Evolutionary conservation across 2,329 filamentous ascomycete species (phyloP).

Genomic region (Colletotrichum sp.): DNA sequence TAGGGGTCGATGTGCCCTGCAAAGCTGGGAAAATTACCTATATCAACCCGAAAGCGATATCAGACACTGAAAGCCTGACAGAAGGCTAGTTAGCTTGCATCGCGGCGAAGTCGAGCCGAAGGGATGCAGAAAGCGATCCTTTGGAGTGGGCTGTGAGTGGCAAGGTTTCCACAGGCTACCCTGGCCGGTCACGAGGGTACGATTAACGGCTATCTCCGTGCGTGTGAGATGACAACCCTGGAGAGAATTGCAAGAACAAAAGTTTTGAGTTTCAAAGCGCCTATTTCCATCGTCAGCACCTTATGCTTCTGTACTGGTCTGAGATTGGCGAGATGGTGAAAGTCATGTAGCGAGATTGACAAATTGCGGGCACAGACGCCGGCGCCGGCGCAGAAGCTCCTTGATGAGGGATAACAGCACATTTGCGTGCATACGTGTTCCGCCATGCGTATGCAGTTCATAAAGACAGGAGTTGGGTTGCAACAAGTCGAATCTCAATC

Average conservation of each 20-base stretch:
- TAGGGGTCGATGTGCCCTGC: background rate
- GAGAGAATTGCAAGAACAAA: background rate
- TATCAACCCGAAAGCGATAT: background rate
- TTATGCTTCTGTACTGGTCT: background rate
- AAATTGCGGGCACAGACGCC: background rate
- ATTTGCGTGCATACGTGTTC: background rate
- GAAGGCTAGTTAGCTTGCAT: background rate
- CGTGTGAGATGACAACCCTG: background rate
- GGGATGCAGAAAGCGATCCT: background rate
- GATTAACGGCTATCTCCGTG: background rate
- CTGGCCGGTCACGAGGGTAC: background rate
- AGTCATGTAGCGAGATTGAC: background rate
- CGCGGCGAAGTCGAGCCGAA: background rate
- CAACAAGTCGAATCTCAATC: background rate
- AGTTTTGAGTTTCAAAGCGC: background rate
- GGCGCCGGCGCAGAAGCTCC: background rate
- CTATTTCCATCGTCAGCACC: background rate
- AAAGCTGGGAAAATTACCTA: background rate
- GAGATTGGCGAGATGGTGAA: background rate
- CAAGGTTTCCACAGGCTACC: background rate
- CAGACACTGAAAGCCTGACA: background rate
- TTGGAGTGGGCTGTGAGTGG: background rate
- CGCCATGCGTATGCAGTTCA: background rate
- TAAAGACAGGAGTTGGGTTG: too few relatives aligned
- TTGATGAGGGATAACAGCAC: background rate